Evolutionary conservation across 139 green algal species (phyloP), one percentile per base, ranked within the genome.

Genomic region (Auxenochlorella pyrenoidosa): DNA sequence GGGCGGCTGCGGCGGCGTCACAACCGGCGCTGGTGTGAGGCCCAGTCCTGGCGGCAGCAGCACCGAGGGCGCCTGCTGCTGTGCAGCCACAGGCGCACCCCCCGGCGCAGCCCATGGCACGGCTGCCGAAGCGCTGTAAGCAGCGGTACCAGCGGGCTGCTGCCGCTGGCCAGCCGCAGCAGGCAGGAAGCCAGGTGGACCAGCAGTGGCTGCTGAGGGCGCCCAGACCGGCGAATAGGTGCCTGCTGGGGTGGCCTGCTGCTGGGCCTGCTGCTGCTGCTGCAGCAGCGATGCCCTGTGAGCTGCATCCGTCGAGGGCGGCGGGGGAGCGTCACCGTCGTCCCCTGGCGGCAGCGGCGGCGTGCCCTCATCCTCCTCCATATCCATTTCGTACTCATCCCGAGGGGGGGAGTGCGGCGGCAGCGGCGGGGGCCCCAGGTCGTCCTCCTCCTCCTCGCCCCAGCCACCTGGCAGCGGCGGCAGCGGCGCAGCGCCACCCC

Each of bases 331-430:
- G 24, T 44, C 28, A 15, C 26, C 12, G 63, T 71, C 28, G 63
- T 71, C 63, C 38, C 13, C 34, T 19, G 38, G 73, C 21, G 44
- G 44, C 47, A 65, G 51, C n/a, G 76, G 80, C 60, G 30, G 41
- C 34, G n/a, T 71, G 34, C 34, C 34, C 24, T 76, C 70, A 32
- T 76, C 70, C 5, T 47, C 70, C 34, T 76, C 70, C 70, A 76
- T 76, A 13, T 76, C 70, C 59, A 85, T 59, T 34, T 36, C 68
- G 8, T 80, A 86, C 68, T 79, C 66, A 36, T 87, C 82, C 22
- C 81, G 66, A 5, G 68, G 66, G 5, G 82, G 82, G n/a, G 82
- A 87, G 82, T 79, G 82, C 24, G 82, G 82, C 43, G 82, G 82
- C 44, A 87, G 82, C 68, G 82, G 82, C 66, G 82, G 82, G 32